These are phyloP conservation scores for Pichia kudriavzevii DNA, from an alignment of 1,139 yeast genomes.

Conservation along the genomic window DNA sequence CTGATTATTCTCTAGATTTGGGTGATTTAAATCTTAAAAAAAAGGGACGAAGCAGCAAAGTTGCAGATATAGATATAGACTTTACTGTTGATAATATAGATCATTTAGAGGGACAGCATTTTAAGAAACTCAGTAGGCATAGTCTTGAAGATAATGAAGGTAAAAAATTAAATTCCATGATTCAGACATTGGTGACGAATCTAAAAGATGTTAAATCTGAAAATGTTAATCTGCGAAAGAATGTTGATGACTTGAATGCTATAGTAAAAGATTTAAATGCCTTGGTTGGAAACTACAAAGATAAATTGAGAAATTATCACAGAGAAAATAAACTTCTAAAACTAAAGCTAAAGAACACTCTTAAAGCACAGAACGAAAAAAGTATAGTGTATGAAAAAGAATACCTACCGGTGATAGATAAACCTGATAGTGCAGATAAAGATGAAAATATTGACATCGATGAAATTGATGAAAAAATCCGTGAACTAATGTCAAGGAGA, in stretches of 20 bases:
- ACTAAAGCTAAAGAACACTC: slow-evolving; percentile 4
- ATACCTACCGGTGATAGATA: too few species aligned
- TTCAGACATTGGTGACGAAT: slow-evolving; percentile 19
- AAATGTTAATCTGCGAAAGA: slow-evolving; percentile 11
- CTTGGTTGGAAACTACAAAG: slow-evolving; percentile 13
- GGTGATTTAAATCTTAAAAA: slow-evolving; percentile 5
- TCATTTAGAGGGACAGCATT: slow-evolving; percentile 20
- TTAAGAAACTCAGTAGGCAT: slow-evolving; percentile 18
- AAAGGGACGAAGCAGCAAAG: background rate
- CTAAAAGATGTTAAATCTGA: slow-evolving; percentile 15
- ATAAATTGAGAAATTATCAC: slow-evolving; percentile 17
- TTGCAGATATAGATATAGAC: slow-evolving; percentile 16
- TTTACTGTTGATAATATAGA: slow-evolving; percentile 16
- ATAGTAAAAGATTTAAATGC: slow-evolving; percentile 12
- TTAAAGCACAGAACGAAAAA: background rate
- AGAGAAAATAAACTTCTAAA: slow-evolving; percentile 14
- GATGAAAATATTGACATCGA: slow-evolving; percentile 7
- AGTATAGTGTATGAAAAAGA: background rate
- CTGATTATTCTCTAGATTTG: slow-evolving; percentile 5
- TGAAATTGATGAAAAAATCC: slow-evolving; percentile 15
- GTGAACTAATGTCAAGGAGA: slow-evolving; percentile 15
- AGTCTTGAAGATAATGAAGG: slow-evolving; percentile 12
- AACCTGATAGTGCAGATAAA: too few species aligned
- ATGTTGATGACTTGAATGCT: slow-evolving; percentile 4
- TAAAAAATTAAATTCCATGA: slow-evolving; percentile 12